Base-by-base conservation (phyloP, 108 stramenopile species). In the Stephanodiscus triporus region DNA sequence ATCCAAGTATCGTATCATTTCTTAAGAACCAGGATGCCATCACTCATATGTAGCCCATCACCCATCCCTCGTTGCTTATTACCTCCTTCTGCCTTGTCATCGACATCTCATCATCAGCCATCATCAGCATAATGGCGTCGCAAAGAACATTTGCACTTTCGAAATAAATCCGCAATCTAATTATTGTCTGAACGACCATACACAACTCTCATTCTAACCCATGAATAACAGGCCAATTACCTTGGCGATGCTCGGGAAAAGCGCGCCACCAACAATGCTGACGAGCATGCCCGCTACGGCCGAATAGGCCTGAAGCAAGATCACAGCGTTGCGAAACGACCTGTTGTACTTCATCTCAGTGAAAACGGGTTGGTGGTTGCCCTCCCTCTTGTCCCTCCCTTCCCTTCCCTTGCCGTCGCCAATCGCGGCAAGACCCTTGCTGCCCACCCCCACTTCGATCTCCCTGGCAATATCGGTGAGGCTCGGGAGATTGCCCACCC, bases 271-370 rank as follows among this genome's bases (percentile, higher is more conserved):
- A 13, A 58, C 32, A 56, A 78, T 42, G 61, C 77, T 78, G 27
- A 59, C 66, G 16, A 58, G 48, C 70, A 78, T 51, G 38, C 77
- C 77, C 13, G 56, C 77, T 1, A 49, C 65, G 34, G 70, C 77
- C 6, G 77, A 72, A 78, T 78, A 78, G 0, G 56, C 22, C 70
- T 78, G 77, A 17, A 70, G 61, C 63, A 78, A 66, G 38, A 72
- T 49, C 17, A 78, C 77, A 5, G 70, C 77, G 61, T 78, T 72
- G 1, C 77, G 57, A 54, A 78, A 78, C n/a, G 63, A 48, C 66
- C 67, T 78, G 51, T 78, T 78, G 45, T 78, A 78, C 51, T 78
- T 78, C 77, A 78, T 78, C 32, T 78, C 77, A 70, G 72, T 78
- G 37, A 55, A 38, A 20, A 78, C 70, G 7, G 77, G 77, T 32